Conservation (phyloP, 2,329 filamentous ascomycete species). For the Aspergillus quadricinctus region DNA sequence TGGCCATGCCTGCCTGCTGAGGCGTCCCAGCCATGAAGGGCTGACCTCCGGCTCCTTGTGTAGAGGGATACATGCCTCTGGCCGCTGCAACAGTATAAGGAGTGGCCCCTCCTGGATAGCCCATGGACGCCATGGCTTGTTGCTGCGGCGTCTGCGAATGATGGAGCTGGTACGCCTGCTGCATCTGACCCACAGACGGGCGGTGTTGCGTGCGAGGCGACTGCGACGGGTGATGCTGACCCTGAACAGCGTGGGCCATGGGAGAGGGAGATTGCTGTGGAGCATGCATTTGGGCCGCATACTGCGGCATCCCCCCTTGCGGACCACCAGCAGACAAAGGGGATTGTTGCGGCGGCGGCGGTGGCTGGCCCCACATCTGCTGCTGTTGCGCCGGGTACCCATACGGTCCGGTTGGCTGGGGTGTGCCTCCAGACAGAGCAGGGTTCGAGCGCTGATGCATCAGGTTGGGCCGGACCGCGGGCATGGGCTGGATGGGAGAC, state of each 20-base stretch:
- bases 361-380: slow-evolving; percentile 64
- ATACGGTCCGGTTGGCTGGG: slow-evolving; percentile 41
- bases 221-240: slow-evolving; percentile 35
- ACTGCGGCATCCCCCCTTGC: slow-evolving; percentile 40
- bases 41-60: slow-evolving; percentile 31
- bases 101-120: slow-evolving; percentile 30
- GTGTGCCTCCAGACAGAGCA: slow-evolving; percentile 47
- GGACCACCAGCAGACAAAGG: slow-evolving; percentile 41
- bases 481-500: slow-evolving; percentile 67
- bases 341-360: slow-evolving; percentile 60
- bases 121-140: slow-evolving; percentile 35
- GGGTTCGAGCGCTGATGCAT: slow-evolving; percentile 63
- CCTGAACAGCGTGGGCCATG: slow-evolving; percentile 27
- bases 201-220: slow-evolving; percentile 41
- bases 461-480: slow-evolving; percentile 57
- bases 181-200: slow-evolving; percentile 34
- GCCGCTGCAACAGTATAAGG: slow-evolving; percentile 31
- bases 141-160: slow-evolving; percentile 32
- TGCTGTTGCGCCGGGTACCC: slow-evolving; percentile 60
- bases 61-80: slow-evolving; percentile 35
- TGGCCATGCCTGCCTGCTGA: slow-evolving; percentile 33
- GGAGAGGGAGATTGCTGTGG: slow-evolving; percentile 37
- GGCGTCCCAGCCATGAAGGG: slow-evolving; percentile 31
- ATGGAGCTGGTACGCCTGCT: slow-evolving; percentile 34
- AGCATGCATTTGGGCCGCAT: slow-evolving; percentile 37